A percentile compares a stretch with the other conserved stretches of the same genome.
These are phyloP conservation scores for Xylaria telfairii DNA, from an alignment of 495 filamentous ascomycete genomes.

Conservation along the genomic window DNA sequence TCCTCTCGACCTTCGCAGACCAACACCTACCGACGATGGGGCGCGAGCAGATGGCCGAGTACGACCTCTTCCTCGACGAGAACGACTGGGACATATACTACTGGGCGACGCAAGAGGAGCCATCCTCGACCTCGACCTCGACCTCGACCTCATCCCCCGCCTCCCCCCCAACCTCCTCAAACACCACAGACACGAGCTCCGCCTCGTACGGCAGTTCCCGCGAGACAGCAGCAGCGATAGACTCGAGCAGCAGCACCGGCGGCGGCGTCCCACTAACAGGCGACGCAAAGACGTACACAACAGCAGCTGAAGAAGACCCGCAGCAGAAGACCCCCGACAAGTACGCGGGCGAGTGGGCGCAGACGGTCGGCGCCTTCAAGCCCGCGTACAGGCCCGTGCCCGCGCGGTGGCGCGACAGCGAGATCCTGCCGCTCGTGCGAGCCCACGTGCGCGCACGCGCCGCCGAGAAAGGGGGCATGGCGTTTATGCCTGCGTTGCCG, in stretches of 20 bases:
- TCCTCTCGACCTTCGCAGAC: slow-evolving; percentile 95
- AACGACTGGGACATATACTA: slow-evolving; percentile 99
- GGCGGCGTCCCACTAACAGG: slow-evolving; percentile 30
- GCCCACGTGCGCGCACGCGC: slow-evolving; percentile 67
- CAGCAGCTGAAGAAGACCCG: not conserved
- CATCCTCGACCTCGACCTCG: slow-evolving; percentile 50
- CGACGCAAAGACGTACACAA: slow-evolving; percentile 33
- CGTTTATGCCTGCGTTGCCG: slow-evolving; percentile 54
- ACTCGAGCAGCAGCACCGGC: slow-evolving; percentile 27
- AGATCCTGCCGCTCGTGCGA: slow-evolving; percentile 77
- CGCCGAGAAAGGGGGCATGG: slow-evolving; percentile 49
- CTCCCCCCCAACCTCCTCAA: slow-evolving; percentile 34
- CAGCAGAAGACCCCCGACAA: not conserved
- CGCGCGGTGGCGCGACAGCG: slow-evolving; percentile 77
- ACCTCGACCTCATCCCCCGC: slow-evolving; percentile 38
- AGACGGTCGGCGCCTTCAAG: slow-evolving; percentile 93
- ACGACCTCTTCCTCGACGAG: slow-evolving; percentile 94
- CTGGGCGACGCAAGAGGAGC: slow-evolving; percentile 93
- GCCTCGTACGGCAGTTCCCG: slow-evolving; percentile 44
- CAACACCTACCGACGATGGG: slow-evolving; percentile 76
- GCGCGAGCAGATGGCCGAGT: slow-evolving; percentile 74
- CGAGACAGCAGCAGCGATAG: slow-evolving; percentile 39
- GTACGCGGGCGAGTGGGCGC: slow-evolving; percentile 84
- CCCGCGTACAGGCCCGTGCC: slow-evolving; percentile 93
- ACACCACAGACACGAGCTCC: slow-evolving; percentile 46